These are phyloP conservation scores for Pichia manshurica DNA, from an alignment of 805 yeast genomes.

Conservation along the genomic window DNA sequence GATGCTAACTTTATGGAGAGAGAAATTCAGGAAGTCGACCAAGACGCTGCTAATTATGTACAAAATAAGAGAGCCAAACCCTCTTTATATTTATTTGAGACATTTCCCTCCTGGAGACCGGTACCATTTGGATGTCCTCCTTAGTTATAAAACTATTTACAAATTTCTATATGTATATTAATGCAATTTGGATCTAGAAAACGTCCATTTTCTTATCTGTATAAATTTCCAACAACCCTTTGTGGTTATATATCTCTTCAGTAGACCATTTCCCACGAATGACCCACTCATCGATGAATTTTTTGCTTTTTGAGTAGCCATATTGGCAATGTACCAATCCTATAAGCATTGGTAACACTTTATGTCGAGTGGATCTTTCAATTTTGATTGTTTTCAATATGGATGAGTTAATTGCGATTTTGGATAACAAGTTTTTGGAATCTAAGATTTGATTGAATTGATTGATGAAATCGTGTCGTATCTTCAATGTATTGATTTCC, in stretches of 20 bases:
- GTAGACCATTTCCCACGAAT: constrained; percentile 21
- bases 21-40: constrained; percentile 5
- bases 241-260: constrained; percentile 19
- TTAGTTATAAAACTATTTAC: neutral
- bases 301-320: constrained; percentile 16
- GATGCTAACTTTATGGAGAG: constrained; percentile 5
- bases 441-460: constrained; percentile 19
- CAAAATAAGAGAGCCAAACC: constrained; percentile 10
- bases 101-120: constrained; percentile 41
- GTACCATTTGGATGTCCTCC: constrained; percentile 46
- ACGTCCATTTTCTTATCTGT: constrained; percentile 10
- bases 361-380: constrained; percentile 17
- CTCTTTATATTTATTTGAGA: constrained; percentile 26
- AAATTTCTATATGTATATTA: neutral
- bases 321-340: constrained; percentile 26
- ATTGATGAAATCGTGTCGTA: constrained; percentile 19
- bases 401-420: neutral
- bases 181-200: neutral
- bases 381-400: constrained; percentile 17
- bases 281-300: constrained; percentile 27
- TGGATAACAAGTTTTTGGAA: constrained; percentile 8
- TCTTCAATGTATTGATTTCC: constrained; percentile 6
- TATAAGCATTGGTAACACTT: constrained; percentile 19
- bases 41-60: neutral
- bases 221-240: constrained; percentile 24